Evolutionary conservation across 2,329 filamentous ascomycete species (phyloP).

Genomic region (Arthrocladium fulminans): DNA sequence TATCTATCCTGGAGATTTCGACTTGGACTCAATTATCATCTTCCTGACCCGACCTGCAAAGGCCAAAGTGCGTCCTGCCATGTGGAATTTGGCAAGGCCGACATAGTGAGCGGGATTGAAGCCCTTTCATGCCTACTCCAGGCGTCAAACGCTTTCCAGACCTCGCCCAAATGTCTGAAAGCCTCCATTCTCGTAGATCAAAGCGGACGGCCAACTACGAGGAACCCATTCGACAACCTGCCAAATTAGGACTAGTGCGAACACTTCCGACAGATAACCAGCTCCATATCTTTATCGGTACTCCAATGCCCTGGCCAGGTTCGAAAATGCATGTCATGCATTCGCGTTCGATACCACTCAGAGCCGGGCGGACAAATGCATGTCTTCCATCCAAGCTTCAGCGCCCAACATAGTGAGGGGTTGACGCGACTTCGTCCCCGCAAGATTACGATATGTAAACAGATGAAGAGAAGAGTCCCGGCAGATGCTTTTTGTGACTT

Average conservation of each 20-base stretch:
- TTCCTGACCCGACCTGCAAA: too few species aligned
- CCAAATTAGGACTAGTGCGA: neutral
- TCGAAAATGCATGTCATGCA: neutral
- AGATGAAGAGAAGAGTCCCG: neutral
- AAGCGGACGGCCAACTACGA: neutral
- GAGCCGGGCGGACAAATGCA: neutral
- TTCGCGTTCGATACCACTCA: neutral
- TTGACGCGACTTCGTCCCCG: constrained; percentile 1
- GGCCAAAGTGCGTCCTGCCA: too few species aligned
- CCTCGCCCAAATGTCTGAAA: too few species aligned
- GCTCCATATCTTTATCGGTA: neutral
- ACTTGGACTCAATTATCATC: too few species aligned
- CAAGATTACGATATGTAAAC: constrained; percentile 4
- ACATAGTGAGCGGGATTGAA: too few species aligned
- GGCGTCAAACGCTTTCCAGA: too few species aligned
- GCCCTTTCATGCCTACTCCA: too few species aligned
- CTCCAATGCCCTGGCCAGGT: neutral
- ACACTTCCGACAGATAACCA: neutral
- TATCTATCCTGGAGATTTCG: too few species aligned
- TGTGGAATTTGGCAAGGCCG: too few species aligned
- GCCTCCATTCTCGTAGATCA: neutral
- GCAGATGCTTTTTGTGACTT: too few species aligned
- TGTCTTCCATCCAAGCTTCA: neutral
- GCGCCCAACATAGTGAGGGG: neutral
- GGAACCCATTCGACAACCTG: neutral